phyloP scores from a whole-genome alignment of 805 yeast species.

The Candida wancherniae region DNA sequence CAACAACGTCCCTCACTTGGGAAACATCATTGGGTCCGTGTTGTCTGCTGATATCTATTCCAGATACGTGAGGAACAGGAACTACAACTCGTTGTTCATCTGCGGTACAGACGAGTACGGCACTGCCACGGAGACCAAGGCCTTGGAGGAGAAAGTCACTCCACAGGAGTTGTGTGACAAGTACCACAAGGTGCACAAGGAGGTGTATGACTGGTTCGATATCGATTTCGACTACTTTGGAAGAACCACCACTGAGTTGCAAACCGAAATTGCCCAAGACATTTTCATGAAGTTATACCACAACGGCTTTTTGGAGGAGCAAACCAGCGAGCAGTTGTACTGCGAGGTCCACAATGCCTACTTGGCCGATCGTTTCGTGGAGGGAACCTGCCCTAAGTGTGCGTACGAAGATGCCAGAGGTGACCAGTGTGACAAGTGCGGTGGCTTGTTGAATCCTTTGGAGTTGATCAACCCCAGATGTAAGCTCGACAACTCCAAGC shows the following conservation, averaged over 20 bases:
- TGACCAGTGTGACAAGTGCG: constrained; percentile 98
- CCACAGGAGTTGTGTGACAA: constrained; percentile 90
- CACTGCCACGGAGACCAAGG: constrained; percentile 98
- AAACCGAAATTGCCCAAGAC: constrained; percentile 94
- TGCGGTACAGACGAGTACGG: constrained; percentile 99
- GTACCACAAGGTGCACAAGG: constrained; percentile 78
- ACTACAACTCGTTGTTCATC: constrained; percentile 76
- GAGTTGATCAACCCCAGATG: constrained; percentile 94
- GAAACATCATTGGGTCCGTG: constrained; percentile 94
- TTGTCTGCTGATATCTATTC: constrained; percentile 91
- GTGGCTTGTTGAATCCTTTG: constrained; percentile 80
- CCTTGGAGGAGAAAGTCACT: constrained; percentile 85
- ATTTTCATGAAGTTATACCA: constrained; percentile 72
- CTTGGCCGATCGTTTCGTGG: constrained; percentile 94
- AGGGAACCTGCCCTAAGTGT: constrained; percentile 96
- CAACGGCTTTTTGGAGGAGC: constrained; percentile 82
- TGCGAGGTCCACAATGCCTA: constrained; percentile 88
- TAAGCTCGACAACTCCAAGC: constrained; percentile 81
- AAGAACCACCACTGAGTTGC: constrained; percentile 87
- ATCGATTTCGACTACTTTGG: constrained; percentile 94
- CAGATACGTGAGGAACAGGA: constrained; percentile 83
- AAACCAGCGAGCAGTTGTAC: constrained; percentile 82
- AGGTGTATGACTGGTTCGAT: constrained; percentile 95
- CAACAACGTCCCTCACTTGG: constrained; percentile 96
- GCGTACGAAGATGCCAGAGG: constrained; percentile 96